Conservation (phyloP, 148 eudicot genomes). For the Heliamphora exappendiculata region DNA sequence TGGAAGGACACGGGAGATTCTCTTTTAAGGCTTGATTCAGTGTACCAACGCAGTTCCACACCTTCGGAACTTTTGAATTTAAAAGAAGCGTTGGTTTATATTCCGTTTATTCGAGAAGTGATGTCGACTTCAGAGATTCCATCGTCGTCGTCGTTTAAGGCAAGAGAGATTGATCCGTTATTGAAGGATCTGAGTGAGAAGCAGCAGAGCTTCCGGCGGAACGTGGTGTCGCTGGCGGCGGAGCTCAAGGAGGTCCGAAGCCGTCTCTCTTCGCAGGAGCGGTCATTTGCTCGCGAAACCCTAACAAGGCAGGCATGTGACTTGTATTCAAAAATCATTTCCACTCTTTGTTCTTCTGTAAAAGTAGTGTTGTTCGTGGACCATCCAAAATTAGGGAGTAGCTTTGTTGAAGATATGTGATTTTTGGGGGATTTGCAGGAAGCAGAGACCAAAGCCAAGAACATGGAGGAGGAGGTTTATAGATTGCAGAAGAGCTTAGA, state of each 20-base stretch:
- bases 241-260: conserved; percentile 81
- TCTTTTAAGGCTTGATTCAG: background rate
- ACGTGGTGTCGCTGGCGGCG: conserved; percentile 76
- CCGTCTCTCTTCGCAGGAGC: conserved; percentile 64
- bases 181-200: conserved; percentile 82
- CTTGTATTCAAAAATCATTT: conserved; percentile 22
- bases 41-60: background rate
- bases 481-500: conserved; percentile 68
- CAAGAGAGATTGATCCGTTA: conserved; percentile 59
- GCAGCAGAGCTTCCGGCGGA: conserved; percentile 65
- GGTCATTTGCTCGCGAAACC: conserved; percentile 57
- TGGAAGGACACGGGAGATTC: background rate
- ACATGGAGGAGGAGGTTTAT: conserved; percentile 59
- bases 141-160: background rate
- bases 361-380: conserved; percentile 26
- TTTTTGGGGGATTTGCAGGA: conserved; percentile 37
- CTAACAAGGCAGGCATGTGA: conserved; percentile 59
- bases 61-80: background rate
- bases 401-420: background rate
- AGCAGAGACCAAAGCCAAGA: conserved; percentile 74
- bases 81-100: background rate
- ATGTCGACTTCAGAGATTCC: conserved; percentile 25
- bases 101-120: background rate
- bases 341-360: conserved; percentile 24
- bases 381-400: conserved; percentile 6